Conservation (phyloP, 2,329 filamentous ascomycete species). For the Fusarium pilosicola region DNA sequence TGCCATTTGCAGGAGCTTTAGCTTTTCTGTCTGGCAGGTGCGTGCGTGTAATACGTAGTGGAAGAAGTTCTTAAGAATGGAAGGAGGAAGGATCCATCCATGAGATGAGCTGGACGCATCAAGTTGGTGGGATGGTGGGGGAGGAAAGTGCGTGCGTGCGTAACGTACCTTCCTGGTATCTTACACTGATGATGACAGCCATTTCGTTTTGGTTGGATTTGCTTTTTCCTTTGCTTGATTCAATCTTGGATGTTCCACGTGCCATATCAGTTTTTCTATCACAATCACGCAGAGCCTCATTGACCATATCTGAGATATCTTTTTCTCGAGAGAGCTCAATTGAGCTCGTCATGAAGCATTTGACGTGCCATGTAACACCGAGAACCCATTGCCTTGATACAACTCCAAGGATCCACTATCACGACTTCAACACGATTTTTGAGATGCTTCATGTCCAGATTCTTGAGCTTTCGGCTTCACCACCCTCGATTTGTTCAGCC, state of each 20-base stretch:
- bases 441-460: slow-evolving; percentile 16
- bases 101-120: background rate
- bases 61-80: slow-evolving; percentile 22
- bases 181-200: slow-evolving; percentile 29
- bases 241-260: slow-evolving; percentile 18
- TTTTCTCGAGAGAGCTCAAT: background rate
- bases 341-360: background rate
- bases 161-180: slow-evolving; percentile 29
- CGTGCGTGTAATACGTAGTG: slow-evolving; percentile 17
- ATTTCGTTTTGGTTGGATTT: slow-evolving; percentile 34
- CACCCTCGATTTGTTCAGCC: background rate
- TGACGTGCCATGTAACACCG: background rate
- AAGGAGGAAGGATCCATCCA: slow-evolving; percentile 2
- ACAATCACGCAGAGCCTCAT: slow-evolving; percentile 33
- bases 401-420: slow-evolving; percentile 34
- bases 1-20: slow-evolving; percentile 16
- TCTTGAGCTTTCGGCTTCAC: background rate
- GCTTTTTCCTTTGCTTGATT: slow-evolving; percentile 35
- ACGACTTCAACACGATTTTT: slow-evolving; percentile 12
- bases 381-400: slow-evolving; percentile 7
- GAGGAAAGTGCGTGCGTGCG: slow-evolving; percentile 27
- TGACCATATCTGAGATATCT: background rate
- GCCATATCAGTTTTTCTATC: slow-evolving; percentile 19
- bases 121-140: slow-evolving; percentile 36
- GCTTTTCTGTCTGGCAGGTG: slow-evolving; percentile 9